Percentiles rank a stretch among this genome's conserved stretches.
Conservation (phyloP, 495 filamentous ascomycete species). For the Trypethelium eluteriae region DNA sequence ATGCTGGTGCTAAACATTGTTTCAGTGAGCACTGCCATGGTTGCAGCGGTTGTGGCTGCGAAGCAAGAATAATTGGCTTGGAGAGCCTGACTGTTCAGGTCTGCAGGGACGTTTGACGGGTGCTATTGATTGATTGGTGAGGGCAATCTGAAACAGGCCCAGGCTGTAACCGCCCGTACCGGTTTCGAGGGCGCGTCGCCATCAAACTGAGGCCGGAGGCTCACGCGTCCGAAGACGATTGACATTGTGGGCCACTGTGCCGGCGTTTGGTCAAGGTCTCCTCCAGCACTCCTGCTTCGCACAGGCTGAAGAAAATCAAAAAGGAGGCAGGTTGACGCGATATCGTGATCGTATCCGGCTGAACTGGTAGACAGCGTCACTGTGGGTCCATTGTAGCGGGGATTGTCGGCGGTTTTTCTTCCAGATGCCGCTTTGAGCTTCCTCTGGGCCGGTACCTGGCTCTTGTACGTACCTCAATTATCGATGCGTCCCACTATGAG, state of each 20-base stretch:
- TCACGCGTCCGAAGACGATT: background rate
- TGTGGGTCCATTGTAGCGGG: no score
- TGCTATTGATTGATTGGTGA: background rate
- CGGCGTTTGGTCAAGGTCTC: background rate
- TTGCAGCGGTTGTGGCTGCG: background rate
- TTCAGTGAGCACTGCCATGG: background rate
- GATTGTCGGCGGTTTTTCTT: no score
- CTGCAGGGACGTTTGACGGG: background rate
- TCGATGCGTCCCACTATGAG: background rate
- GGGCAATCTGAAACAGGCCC: background rate
- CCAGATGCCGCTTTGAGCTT: background rate
- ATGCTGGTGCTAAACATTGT: conserved; percentile 10
- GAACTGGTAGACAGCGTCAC: no score
- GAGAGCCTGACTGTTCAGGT: background rate
- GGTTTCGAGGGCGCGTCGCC: conserved; percentile 1
- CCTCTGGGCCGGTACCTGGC: background rate
- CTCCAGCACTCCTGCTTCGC: background rate
- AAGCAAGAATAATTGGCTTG: background rate
- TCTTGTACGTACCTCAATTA: no score
- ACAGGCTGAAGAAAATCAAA: background rate
- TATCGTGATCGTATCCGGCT: background rate
- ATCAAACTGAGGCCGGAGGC: background rate
- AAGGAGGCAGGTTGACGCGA: background rate
- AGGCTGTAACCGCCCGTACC: background rate
- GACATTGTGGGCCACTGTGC: background rate